Evolutionary conservation across 768 basidiomycete genomes (phyloP).

Genomic region (Pleurotus djamor): DNA sequence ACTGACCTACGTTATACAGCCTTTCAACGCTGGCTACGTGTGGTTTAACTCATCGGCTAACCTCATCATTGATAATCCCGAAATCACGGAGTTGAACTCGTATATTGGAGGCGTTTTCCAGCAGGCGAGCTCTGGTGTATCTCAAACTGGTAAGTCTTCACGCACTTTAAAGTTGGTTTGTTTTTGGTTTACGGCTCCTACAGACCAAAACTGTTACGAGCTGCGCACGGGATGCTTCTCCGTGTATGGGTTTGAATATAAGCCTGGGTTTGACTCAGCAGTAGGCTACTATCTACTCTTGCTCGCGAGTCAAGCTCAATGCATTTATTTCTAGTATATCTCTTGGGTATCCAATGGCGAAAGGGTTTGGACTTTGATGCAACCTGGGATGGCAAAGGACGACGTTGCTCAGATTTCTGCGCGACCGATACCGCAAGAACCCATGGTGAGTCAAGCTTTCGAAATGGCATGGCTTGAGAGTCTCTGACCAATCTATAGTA

Average conservation of each 20-base stretch:
- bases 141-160: slow-evolving; percentile 48
- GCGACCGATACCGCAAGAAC: slow-evolving; percentile 78
- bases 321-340: slow-evolving; percentile 53
- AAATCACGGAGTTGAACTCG: slow-evolving; percentile 52
- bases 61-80: slow-evolving; percentile 50
- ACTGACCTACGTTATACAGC: slow-evolving; percentile 34
- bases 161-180: background rate
- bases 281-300: slow-evolving; percentile 30
- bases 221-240: slow-evolving; percentile 50
- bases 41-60: slow-evolving; percentile 69
- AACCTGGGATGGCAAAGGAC: slow-evolving; percentile 59
- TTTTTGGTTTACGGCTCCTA: background rate
- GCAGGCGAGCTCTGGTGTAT: slow-evolving; percentile 77
- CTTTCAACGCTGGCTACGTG: slow-evolving; percentile 71
- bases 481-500: slow-evolving; percentile 43
- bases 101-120: slow-evolving; percentile 81
- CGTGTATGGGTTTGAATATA: slow-evolving; percentile 82
- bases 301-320: background rate
- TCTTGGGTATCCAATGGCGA: slow-evolving; percentile 69
- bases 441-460: slow-evolving; percentile 51
- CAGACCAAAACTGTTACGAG: slow-evolving; percentile 74
- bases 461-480: too few species aligned
- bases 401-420: slow-evolving; percentile 55
- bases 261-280: slow-evolving; percentile 56
- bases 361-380: slow-evolving; percentile 69